Base-by-base conservation (phyloP, 331 rosid genomes). In the Acacia pycnantha region DNA sequence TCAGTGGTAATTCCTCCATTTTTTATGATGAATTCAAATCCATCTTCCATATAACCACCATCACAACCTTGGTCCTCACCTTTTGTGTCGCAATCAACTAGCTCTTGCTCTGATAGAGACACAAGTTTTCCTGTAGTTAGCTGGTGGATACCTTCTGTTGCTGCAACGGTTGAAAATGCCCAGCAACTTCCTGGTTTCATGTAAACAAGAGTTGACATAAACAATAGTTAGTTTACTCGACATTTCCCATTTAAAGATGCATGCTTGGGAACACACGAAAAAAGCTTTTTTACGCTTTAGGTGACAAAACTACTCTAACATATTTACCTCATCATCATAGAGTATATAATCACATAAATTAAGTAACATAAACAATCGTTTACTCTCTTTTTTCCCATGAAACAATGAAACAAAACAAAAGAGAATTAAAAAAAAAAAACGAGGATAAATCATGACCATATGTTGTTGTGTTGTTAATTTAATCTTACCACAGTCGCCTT, bases 31-130 rank as follows among this genome's bases (percentile, higher is more conserved):
- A 85, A 90, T 19, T 81, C 62, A 24, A 79, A 87, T 15, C 88
- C 88, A 15, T 77, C 75, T 40, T 87, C 83, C 86, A 82, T 46
- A 14, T 53, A 77, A 48, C 92, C 94, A 11, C 93, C 88, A 1
- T 29, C 27, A 64, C 92, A 87, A 40, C 88, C 88, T 27, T 77
- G 79, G 70, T 81, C 72, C 1, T 40, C 68, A 5, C 85, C 82
- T 73, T 19, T 24, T 26, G 46, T 67, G 12, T 67, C 93, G 27
- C 91, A 90, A 53, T 90, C 93, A 26, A 88, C 76, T 0, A 86
- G 77, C 15, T 84, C 91, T 80, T 90, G 91, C 84, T 87, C 87
- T 0, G 93, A 87, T 0, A 89, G 83, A 3, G 93, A 80, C n/a
- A 82, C 70, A 27, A 87, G 21, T 3, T 77, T 46, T 5, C 91